Evolutionary conservation across 1,284 basidiomycete genomes (phyloP).

Genomic region (Trametes sp.): DNA sequence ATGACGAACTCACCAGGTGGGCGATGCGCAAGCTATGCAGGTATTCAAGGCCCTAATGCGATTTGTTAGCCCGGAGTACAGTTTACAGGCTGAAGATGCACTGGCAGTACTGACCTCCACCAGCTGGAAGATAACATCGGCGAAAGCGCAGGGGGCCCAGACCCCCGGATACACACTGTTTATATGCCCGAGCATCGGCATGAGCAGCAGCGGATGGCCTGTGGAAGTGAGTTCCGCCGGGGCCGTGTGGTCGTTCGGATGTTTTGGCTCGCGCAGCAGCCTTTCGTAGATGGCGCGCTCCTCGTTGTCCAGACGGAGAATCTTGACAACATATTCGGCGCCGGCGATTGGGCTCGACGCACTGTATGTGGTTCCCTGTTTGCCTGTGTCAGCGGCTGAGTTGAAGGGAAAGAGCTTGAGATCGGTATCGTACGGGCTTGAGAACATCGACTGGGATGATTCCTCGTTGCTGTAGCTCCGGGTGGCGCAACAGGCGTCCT

Average conservation of each 20-base stretch:
- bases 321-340: neutral
- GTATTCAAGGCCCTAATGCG: conserved; percentile 3
- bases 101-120: neutral
- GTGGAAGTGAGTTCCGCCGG: neutral
- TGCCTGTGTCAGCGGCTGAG: no score
- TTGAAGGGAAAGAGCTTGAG: no score
- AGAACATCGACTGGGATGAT: neutral
- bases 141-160: neutral
- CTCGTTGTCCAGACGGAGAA: neutral
- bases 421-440: neutral
- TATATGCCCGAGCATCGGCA: neutral
- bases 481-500: neutral
- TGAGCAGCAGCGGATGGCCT: neutral
- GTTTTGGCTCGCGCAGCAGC: neutral
- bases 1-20: neutral
- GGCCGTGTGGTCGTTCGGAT: neutral
- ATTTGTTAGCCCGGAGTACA: no score
- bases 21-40: neutral
- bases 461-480: neutral
- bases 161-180: neutral
- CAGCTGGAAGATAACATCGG: neutral
- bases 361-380: no score
- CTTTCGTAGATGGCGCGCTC: neutral
- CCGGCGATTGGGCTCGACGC: no score
- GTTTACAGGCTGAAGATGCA: no score